Evolutionary conservation across 73 alveolate genomes (phyloP).

Genomic region (Paramecium biaurelia): DNA sequence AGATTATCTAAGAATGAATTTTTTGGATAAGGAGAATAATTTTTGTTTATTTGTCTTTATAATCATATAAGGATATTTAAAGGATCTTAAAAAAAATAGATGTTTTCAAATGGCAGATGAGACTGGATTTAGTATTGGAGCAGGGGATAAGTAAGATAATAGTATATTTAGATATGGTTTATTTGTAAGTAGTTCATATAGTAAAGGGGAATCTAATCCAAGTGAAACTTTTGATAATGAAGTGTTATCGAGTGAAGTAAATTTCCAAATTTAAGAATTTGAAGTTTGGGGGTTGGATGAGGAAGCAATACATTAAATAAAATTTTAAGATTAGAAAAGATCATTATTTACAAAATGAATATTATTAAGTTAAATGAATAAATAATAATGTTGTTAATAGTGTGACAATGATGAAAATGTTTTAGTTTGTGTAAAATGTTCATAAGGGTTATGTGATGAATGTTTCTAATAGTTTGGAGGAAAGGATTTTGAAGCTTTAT

Average conservation of each 20-base stretch:
- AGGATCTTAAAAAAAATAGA: background rate
- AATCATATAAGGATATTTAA: background rate
- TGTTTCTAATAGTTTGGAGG: background rate
- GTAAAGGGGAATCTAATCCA: background rate
- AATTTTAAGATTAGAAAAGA: background rate
- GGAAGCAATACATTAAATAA: background rate
- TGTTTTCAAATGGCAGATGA: constrained; percentile 46
- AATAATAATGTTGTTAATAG: background rate
- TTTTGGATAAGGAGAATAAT: background rate
- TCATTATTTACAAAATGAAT: background rate
- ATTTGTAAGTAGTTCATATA: background rate
- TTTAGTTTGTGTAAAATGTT: background rate
- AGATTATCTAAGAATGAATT: constrained; percentile 6
- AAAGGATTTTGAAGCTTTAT: background rate
- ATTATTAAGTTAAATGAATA: background rate
- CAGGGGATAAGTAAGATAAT: constrained; percentile 29
- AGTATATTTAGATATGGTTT: background rate
- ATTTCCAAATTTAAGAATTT: background rate
- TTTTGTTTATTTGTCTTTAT: background rate
- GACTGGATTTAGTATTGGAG: constrained; percentile 36
- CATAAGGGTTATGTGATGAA: background rate
- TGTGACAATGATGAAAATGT: background rate
- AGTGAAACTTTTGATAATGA: constrained; percentile 45
- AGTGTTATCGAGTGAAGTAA: background rate
- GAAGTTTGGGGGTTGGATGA: constrained; percentile 38